Base-by-base conservation (phyloP, 768 basidiomycete genomes). In the Suillus decipiens region DNA sequence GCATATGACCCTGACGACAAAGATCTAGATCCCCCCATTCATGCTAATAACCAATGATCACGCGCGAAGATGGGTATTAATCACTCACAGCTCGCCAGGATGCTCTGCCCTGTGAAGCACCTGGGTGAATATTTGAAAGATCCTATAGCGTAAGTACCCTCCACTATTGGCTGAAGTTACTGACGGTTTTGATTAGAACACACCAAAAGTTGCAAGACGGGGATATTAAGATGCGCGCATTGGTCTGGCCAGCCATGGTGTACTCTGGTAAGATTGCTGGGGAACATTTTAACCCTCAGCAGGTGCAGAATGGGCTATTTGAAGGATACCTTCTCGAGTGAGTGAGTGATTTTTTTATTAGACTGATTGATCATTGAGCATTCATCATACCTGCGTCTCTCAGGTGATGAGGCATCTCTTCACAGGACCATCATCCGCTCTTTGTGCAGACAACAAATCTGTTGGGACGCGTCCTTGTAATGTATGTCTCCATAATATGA, bases 101-200 rank as follows among this genome's bases (percentile, higher is more conserved):
- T 62, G 22, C 37, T 62, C 17, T 57, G 51, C 22, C 51, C 51
- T 41, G 55, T 62, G 14, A 62, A 62, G 39, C 42, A 62, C 39
- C 14, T 62, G 5, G 6, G 28, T 24, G 41, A 24, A n/a, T 58
- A 58, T 42, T 31, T 47, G 3, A 22, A 59, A 5, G 57, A 59
- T 42, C 57, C 57, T 28, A 15, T 11, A 12, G 57, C 1, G 10
- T 59, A 45, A 11, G 57, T 33, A n/a, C 54, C 11, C 22, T 11
- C 10, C n/a, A 47, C 37, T 7, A 12, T 14, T 33, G 28, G 54
- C 33, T 47, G 10, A 11, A 47, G n/a, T 10, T 47, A 14, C 28
- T 22, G 22, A 33, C 10, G 11, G 28, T 37, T 17, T 7, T 8
- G 14, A 17, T 24, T 36, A 66, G 66, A 10, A 64, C 63, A 11